Evolutionary conservation across 2,329 filamentous ascomycete species (phyloP).

Genomic region (Corinectria fuckeliana): DNA sequence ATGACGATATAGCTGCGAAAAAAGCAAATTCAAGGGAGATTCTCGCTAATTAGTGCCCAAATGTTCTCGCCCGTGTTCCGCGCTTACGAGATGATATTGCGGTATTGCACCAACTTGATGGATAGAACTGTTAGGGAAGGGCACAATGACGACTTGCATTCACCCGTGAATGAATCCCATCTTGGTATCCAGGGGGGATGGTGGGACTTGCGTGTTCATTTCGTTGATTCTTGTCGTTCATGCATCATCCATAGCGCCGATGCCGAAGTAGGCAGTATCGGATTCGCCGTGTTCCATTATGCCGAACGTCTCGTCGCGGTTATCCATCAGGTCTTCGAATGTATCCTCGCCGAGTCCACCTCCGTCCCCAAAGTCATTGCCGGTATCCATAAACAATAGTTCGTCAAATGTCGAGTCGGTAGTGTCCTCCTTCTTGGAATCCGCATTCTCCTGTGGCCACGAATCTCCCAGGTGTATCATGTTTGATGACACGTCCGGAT

Average conservation of each 20-base stretch:
- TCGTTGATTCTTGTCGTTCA: not conserved
- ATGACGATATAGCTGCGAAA: not conserved
- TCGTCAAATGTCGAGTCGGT: constrained; percentile 48
- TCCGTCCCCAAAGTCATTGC: constrained; percentile 42
- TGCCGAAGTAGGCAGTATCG: constrained; percentile 55
- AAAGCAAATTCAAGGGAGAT: not conserved
- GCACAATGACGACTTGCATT: too few relatives aligned
- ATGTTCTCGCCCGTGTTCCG: not conserved
- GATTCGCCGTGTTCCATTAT: constrained; percentile 53
- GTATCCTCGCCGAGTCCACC: constrained; percentile 45
- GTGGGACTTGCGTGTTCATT: not conserved
- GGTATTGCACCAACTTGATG: not conserved
- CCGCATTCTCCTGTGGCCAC: constrained; percentile 3
- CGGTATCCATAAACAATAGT: constrained; percentile 51
- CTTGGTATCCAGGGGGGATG: not conserved
- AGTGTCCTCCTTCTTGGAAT: constrained; percentile 35
- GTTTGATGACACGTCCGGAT: not conserved
- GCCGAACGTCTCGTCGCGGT: constrained; percentile 50
- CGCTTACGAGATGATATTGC: not conserved
- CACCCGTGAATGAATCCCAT: too few relatives aligned
- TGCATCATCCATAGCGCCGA: constrained; percentile 36
- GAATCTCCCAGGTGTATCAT: not conserved
- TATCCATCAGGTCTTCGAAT: constrained; percentile 59
- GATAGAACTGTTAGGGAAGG: not conserved
- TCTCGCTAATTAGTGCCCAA: not conserved